These are phyloP conservation scores for Halophytophthora polymorphica DNA, from an alignment of 352 stramenopile species.

Conservation along the genomic window DNA sequence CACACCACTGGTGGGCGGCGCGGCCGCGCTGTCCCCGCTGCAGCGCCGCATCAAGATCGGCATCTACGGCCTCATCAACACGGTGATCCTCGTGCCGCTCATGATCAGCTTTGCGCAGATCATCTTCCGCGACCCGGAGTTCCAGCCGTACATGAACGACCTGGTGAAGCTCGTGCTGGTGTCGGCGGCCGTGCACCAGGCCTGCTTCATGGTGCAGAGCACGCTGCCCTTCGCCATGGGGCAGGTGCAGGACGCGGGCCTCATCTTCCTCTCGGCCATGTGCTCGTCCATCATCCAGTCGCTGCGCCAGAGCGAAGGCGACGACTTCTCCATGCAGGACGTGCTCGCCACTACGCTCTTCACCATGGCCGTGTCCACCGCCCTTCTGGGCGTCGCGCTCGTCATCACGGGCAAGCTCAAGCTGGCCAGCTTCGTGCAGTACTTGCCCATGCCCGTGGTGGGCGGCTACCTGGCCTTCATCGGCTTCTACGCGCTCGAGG, in stretches of 20 bases:
- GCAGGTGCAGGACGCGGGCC: conserved; percentile 97
- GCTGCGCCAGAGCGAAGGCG: conserved; percentile 57
- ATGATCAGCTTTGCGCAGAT: conserved; percentile 93
- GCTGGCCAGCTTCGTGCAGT: conserved; percentile 95
- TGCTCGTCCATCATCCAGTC: conserved; percentile 85
- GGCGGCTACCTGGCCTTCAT: conserved; percentile 98
- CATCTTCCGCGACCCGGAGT: conserved; percentile 93
- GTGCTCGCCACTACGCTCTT: conserved; percentile 94
- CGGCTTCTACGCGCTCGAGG: conserved; percentile 89
- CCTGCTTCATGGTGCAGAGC: conserved; percentile 87
- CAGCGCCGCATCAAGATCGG: conserved; percentile 57
- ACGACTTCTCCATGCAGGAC: conserved; percentile 69
- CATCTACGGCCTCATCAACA: conserved; percentile 92
- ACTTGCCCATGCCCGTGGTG: conserved; percentile 96
- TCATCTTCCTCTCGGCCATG: conserved; percentile 99
- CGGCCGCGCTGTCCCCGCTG: conserved; percentile 14
- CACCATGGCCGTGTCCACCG: conserved; percentile 90
- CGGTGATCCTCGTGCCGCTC: conserved; percentile 91
- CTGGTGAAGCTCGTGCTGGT: conserved; percentile 94
- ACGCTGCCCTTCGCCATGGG: conserved; percentile 96
- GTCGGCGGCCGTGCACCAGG: conserved; percentile 76
- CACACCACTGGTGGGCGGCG: conserved; percentile 17
- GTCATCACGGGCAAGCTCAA: conserved; percentile 94
- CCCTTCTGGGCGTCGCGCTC: conserved; percentile 89
- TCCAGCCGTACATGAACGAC: conserved; percentile 89